A percentile compares a stretch with the other conserved stretches of the same genome.
phyloP scores from a whole-genome alignment of 208 protist genomes.

The Wallacemonas sp. region DNA sequence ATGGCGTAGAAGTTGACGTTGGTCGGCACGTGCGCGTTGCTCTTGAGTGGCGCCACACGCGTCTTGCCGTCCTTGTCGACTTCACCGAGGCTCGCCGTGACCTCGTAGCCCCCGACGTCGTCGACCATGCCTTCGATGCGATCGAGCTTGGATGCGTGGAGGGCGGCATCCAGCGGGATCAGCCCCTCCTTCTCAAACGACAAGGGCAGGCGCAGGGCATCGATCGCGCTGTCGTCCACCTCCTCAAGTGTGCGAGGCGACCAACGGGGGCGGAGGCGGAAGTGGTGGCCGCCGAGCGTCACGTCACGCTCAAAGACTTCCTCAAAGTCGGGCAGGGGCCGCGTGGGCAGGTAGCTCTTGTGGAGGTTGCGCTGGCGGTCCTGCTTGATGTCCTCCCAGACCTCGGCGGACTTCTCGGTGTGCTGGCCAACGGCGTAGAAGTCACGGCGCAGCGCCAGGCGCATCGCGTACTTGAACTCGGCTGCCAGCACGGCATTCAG shows the following conservation, averaged over 20 bases:
- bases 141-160: constrained; percentile 57
- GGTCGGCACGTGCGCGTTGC: constrained; percentile 76
- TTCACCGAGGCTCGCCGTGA: constrained; percentile 73
- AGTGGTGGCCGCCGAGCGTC: constrained; percentile 74
- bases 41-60: constrained; percentile 44
- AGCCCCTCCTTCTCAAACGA: constrained; percentile 64
- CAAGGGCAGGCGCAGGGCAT: constrained; percentile 44
- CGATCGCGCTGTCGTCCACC: constrained; percentile 45
- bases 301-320: constrained; percentile 86
- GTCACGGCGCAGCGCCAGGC: constrained; percentile 70
- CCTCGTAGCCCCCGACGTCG: constrained; percentile 80
- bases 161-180: constrained; percentile 48
- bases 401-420: constrained; percentile 60
- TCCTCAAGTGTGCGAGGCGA: constrained; percentile 76
- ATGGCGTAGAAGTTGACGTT: constrained; percentile 94
- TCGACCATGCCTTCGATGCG: constrained; percentile 82
- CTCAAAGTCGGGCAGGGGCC: constrained; percentile 77
- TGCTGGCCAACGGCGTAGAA: constrained; percentile 84
- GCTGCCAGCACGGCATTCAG: constrained; percentile 71
- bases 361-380: constrained; percentile 64
- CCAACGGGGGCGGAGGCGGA: constrained; percentile 83
- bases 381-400: constrained; percentile 65
- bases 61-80: constrained; percentile 43
- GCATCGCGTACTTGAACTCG: constrained; percentile 75
- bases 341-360: constrained; percentile 56